Conservation (phyloP, 345 rosid species). For the Corymbia maculata region DNA sequence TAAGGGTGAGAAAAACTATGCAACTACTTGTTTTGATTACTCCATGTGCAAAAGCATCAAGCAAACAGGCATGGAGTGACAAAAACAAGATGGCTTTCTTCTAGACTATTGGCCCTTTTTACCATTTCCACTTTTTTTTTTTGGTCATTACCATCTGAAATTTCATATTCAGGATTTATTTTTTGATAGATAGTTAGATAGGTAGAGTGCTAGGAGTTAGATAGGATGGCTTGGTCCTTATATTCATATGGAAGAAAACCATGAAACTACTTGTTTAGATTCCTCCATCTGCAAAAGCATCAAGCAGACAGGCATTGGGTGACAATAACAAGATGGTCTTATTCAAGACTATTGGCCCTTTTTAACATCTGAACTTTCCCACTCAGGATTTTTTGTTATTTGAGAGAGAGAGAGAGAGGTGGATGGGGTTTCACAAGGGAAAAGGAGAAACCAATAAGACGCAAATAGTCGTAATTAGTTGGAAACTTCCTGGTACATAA, state of each 20-base stretch:
- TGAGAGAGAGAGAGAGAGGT: background rate
- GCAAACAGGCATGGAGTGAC: background rate
- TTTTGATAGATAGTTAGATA: too few relatives aligned
- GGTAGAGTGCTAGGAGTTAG: too few relatives aligned
- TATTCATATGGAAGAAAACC: too few relatives aligned
- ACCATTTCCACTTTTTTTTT: background rate
- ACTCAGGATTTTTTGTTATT: too few relatives aligned
- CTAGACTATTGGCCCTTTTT: background rate
- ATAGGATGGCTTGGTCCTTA: too few relatives aligned
- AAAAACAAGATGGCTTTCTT: background rate
- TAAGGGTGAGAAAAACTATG: background rate
- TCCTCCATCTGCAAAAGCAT: too few relatives aligned
- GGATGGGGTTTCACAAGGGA: background rate
- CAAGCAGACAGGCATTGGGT: too few relatives aligned
- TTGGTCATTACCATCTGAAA: background rate
- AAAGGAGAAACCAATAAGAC: background rate
- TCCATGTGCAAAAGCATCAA: background rate
- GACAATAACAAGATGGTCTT: too few relatives aligned
- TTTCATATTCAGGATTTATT: background rate
- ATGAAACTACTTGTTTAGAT: too few relatives aligned
- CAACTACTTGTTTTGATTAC: background rate
- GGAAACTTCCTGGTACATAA: background rate
- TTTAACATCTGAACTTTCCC: too few relatives aligned
- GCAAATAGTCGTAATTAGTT: background rate
- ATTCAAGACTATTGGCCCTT: too few relatives aligned